Conservation (phyloP, 768 basidiomycete species). For the Podaxis sp. region DNA sequence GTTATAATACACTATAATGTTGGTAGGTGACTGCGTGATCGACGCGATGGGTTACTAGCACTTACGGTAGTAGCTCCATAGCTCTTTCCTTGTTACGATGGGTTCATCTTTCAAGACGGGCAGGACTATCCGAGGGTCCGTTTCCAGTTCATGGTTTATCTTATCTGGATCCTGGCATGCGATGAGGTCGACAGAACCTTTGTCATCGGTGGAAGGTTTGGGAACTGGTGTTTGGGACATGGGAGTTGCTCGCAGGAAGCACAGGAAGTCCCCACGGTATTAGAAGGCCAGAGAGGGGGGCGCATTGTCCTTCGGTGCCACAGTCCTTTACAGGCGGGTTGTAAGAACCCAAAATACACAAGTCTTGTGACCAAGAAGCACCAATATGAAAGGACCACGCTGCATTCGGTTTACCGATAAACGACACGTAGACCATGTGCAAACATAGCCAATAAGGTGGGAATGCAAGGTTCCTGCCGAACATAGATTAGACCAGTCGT, state of each 20-base stretch:
- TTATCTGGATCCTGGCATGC: not conserved
- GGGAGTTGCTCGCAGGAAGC: not conserved
- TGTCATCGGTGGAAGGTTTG: not conserved
- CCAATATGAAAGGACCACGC: constrained; percentile 1
- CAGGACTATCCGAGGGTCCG: not conserved
- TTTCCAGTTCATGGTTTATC: not conserved
- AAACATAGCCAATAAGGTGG: not conserved
- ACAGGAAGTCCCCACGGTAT: not conserved
- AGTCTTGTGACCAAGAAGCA: constrained; percentile 10
- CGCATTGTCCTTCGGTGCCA: not conserved
- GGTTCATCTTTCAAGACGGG: constrained; percentile 47
- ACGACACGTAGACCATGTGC: not conserved
- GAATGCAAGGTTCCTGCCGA: not conserved
- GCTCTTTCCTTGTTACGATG: constrained; percentile 63
- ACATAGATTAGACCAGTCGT: not conserved
- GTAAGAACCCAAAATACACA: not conserved
- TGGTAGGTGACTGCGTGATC: not conserved
- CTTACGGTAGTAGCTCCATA: constrained; percentile 79
- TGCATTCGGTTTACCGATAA: not conserved
- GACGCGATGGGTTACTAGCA: constrained; percentile 11
- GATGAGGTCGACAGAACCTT: constrained; percentile 6
- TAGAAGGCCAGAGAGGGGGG: constrained; percentile 1
- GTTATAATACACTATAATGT: constrained; percentile 66
- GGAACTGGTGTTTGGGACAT: not conserved
- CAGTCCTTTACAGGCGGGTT: not conserved